Base-by-base conservation (phyloP, 306 rosid species). In the Sechiopsis laciniata region DNA sequence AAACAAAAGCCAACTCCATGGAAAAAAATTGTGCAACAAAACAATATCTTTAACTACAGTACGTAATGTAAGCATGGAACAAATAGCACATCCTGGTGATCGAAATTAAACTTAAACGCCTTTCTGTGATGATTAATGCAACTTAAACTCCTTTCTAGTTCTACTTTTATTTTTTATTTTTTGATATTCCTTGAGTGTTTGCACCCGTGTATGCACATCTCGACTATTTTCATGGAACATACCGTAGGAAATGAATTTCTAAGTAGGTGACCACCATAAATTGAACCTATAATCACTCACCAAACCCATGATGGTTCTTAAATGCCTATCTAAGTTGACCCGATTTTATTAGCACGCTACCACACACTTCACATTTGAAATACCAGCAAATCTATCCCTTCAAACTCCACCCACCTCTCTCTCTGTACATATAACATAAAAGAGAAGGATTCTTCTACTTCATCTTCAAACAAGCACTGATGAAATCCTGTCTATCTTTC, bases 391-490 rank as follows among this genome's bases (percentile, higher is more conserved):
- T 40, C 8, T 40, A 64, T 64, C 24, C 70, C 37, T 58, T 32
- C 5, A 58, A 4, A 12, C 70, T 16, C 24, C 71, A 64, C 52
- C 52, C 26, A 40, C 8, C 26, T 7, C 26, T n/a, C 71, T 8
- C 71, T 21, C 64, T 32, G 5, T 32, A 32, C 0, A 32, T 37
- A 32, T 3, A 64, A 64, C 71, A 65, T 2, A 17, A 42, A 65
- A 24, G 54, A 65, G 53, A 62, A 15, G 69, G 22, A 32, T 19
- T 40, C 16, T 42, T 65, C 54, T 65, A 8, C 71, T 42, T 65
- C 71, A 65, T 17, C 53, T 64, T 15, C 71, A 17, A 42, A 65
- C 52, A 65, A 40, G 53, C 71, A 65, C 8, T 10, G 53, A 65
- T 42, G 52, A 61, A 61, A 29, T 35, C 24, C 51, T 35, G 6